A percentile compares a stretch with the other conserved stretches of the same genome.
Conservation (phyloP, 1,284 basidiomycete genomes). For the Rhodotorula sp. region DNA sequence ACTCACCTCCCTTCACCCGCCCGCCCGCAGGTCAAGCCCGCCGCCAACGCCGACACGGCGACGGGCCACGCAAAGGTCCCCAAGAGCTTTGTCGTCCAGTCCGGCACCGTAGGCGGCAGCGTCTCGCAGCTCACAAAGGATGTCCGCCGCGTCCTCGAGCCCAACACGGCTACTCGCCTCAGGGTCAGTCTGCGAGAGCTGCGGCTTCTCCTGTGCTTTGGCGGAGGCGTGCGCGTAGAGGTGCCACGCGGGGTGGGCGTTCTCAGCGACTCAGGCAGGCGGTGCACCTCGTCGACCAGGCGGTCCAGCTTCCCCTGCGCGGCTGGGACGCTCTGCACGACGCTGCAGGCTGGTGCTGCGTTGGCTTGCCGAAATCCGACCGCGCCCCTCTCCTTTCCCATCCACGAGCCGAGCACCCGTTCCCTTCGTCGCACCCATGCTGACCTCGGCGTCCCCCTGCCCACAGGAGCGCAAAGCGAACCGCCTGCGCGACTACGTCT, state of each 20-base stretch:
- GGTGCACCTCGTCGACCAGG: too few relatives aligned
- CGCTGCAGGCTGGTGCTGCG: too few relatives aligned
- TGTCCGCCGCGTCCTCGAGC: conserved; percentile 93
- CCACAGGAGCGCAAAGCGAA: conserved; percentile 84
- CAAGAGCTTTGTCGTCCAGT: conserved; percentile 80
- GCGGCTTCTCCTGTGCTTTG: not conserved
- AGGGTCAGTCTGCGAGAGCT: conserved; percentile 60
- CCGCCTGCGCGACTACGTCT: conserved; percentile 90
- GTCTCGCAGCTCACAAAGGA: conserved; percentile 86
- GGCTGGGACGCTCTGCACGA: too few relatives aligned
- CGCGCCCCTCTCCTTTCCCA: too few relatives aligned
- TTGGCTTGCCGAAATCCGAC: too few relatives aligned
- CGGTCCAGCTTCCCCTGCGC: too few relatives aligned
- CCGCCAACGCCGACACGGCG: conserved; percentile 13
- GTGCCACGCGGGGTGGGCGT: too few relatives aligned
- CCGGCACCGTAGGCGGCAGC: conserved; percentile 87
- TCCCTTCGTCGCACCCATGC: not conserved
- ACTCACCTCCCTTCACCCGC: not conserved
- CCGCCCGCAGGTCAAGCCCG: conserved; percentile 31
- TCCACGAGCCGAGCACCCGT: not conserved
- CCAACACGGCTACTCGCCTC: conserved; percentile 90
- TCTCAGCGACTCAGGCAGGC: too few relatives aligned
- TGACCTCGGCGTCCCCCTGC: not conserved
- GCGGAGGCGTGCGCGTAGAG: not conserved
- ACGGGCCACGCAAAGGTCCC: conserved; percentile 47